phyloP scores from a whole-genome alignment of 768 basidiomycete species.

The Trametes punicea region DNA sequence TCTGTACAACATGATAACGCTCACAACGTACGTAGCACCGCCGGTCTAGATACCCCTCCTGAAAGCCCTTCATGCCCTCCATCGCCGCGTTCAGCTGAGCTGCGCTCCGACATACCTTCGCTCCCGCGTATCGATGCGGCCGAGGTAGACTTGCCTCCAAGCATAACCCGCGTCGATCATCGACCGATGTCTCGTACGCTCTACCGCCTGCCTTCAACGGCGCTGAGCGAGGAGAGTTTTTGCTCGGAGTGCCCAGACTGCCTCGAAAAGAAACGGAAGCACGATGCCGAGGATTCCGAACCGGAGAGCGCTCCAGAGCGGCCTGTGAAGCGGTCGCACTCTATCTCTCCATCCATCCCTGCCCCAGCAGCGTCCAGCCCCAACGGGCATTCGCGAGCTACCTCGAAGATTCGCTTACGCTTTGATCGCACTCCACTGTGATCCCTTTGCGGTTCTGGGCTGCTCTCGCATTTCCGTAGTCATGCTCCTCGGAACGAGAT shows the following conservation, averaged over 20 bases:
- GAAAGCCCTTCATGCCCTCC: constrained; percentile 10
- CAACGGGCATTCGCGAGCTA: constrained; percentile 7
- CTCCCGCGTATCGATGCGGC: constrained; percentile 12
- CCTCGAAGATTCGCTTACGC: constrained; percentile 6
- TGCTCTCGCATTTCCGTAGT: not conserved
- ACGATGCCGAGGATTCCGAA: not conserved
- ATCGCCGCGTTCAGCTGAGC: constrained; percentile 3
- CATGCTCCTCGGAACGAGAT: not conserved
- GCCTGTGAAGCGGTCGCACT: constrained; percentile 19
- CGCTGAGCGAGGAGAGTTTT: constrained; percentile 25
- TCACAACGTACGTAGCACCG: not conserved
- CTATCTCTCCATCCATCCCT: constrained; percentile 3
- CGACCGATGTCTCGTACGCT: constrained; percentile 16
- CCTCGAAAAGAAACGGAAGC: constrained; percentile 14
- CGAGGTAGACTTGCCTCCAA: constrained; percentile 12
- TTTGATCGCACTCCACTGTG: constrained; percentile 4
- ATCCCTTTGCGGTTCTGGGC: not conserved
- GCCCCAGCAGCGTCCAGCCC: constrained; percentile 7
- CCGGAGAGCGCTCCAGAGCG: constrained; percentile 7
- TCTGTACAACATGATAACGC: no score
- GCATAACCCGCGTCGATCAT: constrained; percentile 4
- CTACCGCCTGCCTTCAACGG: constrained; percentile 24
- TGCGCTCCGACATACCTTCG: constrained; percentile 3
- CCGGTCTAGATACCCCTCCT: constrained; percentile 2
- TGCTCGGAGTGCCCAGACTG: constrained; percentile 30